Base-by-base conservation (phyloP, 2,329 filamentous ascomycete genomes). In the Claviceps sp. region DNA sequence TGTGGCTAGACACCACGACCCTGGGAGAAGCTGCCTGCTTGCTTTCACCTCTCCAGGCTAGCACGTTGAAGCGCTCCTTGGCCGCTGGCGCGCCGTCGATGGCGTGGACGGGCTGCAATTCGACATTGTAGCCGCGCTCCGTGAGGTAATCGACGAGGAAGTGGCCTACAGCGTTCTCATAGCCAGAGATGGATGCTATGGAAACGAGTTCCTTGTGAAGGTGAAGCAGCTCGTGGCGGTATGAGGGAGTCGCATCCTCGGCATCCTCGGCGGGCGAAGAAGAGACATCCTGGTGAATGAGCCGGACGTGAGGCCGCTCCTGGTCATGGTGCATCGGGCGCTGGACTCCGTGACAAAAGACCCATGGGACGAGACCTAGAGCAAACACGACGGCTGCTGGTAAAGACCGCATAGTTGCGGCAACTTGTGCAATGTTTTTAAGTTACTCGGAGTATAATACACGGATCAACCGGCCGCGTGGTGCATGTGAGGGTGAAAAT, bases 151-250 rank as follows among this genome's bases (percentile, higher is more conserved):
- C 69, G 39, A 78, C 73, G 5, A 95, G 75, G 68, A 84, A 89
- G 47, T 76, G 64, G 44, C 84, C 87, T 7, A 89, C 81, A 0
- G 75, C 69, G 43, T 78, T 70, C 65, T 95, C 89, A 56, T 83
- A 75, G 46, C 78, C 79, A 3, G 78, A 82, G 56, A 89, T 77
- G 0, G 88, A 95, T 48, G 84, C 75, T 45, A 84, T 84, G 53
- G 84, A 74, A 34, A 90, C 75, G n/a, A 95, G 79, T 16, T 80
- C 76, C 50, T 82, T 80, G 69, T 95, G 89, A 13, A 95, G 76
- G 17, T 76, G 74, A 44, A 95, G 74, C 1, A 95, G 76, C 41
- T 69, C 64, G 3, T 68, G 58, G 40, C 77, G 74, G 56, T 69
- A 70, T 22, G 63, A 57, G 4, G 67, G 65, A 37, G 62, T 58